These are phyloP conservation scores for Cryptococcus hybrid DNA, from an alignment of 1,284 basidiomycete species.

Conservation along the genomic window DNA sequence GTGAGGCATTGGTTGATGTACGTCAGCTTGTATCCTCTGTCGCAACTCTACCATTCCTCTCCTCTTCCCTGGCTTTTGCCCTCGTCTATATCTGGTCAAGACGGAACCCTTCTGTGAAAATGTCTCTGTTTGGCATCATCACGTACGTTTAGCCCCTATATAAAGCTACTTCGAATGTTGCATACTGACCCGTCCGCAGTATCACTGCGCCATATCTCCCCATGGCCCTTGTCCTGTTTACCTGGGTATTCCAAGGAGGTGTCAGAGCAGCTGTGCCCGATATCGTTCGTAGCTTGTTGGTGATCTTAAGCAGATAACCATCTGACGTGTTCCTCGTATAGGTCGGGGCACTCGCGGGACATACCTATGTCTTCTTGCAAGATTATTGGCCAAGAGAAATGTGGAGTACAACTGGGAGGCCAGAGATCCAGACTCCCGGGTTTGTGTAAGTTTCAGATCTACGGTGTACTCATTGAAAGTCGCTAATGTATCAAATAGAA, in stretches of 20 bases:
- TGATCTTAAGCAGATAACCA: not conserved
- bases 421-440: conserved; percentile 70
- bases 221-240: conserved; percentile 78
- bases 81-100: conserved; percentile 97
- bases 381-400: conserved; percentile 96
- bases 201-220: conserved; percentile 96
- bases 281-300: conserved; percentile 54
- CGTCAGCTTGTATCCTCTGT: conserved; percentile 73
- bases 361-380: conserved; percentile 87
- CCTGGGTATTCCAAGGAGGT: conserved; percentile 85
- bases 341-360: conserved; percentile 81
- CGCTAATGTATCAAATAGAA: too few species aligned
- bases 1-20: not conserved
- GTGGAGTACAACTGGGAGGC: conserved; percentile 46
- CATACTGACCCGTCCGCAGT: conserved; percentile 17
- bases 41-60: conserved; percentile 78
- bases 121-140: conserved; percentile 90
- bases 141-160: conserved; percentile 52
- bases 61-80: conserved; percentile 69
- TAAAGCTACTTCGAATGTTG: not conserved
- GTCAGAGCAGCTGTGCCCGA: conserved; percentile 82
- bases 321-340: conserved; percentile 23
- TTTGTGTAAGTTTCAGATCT: conserved; percentile 62
- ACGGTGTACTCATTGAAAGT: too few species aligned
- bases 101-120: conserved; percentile 87